These are phyloP conservation scores for Microstroma glucosiphilum DNA, from an alignment of 1,284 basidiomycete species.

Conservation along the genomic window DNA sequence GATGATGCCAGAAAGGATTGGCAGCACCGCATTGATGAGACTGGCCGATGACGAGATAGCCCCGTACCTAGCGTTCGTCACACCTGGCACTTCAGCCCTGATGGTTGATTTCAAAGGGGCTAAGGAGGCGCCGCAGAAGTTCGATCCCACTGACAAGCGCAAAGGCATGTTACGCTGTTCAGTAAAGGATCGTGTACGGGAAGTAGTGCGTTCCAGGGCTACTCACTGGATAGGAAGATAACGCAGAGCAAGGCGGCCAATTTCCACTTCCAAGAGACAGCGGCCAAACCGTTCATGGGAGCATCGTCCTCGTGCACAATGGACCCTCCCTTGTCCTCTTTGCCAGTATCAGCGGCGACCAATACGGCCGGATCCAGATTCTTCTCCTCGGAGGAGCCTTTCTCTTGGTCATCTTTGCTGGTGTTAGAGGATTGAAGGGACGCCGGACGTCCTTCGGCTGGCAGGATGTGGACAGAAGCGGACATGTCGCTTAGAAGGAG, in stretches of 20 bases:
- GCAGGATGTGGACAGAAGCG: too few species aligned
- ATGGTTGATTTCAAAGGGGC: conserved; percentile 5
- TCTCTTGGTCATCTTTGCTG: too few species aligned
- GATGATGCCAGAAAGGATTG: conserved; percentile 53
- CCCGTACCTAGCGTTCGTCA: conserved; percentile 62
- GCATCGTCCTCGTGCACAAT: too few species aligned
- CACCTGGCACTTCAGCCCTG: conserved; percentile 6
- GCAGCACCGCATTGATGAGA: conserved; percentile 54
- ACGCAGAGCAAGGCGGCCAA: not conserved
- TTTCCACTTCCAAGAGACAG: conserved; percentile 1
- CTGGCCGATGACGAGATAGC: conserved; percentile 52
- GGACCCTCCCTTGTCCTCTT: too few species aligned
- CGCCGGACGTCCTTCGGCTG: too few species aligned
- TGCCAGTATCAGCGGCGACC: too few species aligned
- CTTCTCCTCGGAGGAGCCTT: too few species aligned
- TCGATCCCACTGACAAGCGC: not conserved
- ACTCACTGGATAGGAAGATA: not conserved
- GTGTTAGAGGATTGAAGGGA: too few species aligned
- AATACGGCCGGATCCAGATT: too few species aligned
- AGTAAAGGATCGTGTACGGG: too few species aligned
- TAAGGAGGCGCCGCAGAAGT: conserved; percentile 3
- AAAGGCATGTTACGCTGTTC: too few species aligned
- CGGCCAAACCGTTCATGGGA: not conserved
- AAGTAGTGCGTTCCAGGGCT: not conserved
- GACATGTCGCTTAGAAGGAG: too few species aligned